A percentile compares a stretch with the other conserved stretches of the same genome.
These are phyloP conservation scores for Cyberlindnera xishuangbannaensis DNA, from an alignment of 805 yeast genomes.

Conservation along the genomic window DNA sequence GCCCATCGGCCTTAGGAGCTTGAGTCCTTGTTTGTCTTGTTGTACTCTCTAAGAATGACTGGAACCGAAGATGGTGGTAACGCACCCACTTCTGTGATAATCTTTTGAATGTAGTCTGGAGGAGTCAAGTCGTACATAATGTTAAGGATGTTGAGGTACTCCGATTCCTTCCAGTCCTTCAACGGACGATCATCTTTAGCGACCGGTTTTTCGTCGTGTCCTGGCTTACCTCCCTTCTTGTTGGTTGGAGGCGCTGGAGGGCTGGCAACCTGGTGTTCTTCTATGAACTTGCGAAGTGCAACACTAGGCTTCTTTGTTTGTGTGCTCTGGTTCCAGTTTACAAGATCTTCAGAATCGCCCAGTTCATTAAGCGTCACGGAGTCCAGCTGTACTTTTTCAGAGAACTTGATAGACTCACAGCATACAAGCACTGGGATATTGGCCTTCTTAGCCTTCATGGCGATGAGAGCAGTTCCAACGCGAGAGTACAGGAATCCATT, in stretches of 20 bases:
- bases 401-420: slow-evolving; percentile 90
- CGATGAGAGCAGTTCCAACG: slow-evolving; percentile 90
- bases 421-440: slow-evolving; percentile 93
- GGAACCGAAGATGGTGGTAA: slow-evolving; percentile 98
- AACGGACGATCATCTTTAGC: slow-evolving; percentile 37
- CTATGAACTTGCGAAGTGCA: slow-evolving; percentile 58
- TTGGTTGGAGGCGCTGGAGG: slow-evolving; percentile 20
- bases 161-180: slow-evolving; percentile 57
- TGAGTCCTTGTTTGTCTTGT: slow-evolving; percentile 26
- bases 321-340: slow-evolving; percentile 36
- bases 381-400: slow-evolving; percentile 93
- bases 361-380: slow-evolving; percentile 93
- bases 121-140: slow-evolving; percentile 93
- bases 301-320: slow-evolving; percentile 42
- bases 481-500: slow-evolving; percentile 91
- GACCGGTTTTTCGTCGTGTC: slow-evolving; percentile 22
- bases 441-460: slow-evolving; percentile 83
- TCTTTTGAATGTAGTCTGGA: slow-evolving; percentile 87
- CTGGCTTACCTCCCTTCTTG: slow-evolving; percentile 23
- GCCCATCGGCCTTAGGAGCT: too few species aligned
- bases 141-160: slow-evolving; percentile 66
- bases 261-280: slow-evolving; percentile 29
- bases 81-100: slow-evolving; percentile 93
- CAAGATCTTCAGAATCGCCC: slow-evolving; percentile 70
- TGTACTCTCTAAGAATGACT: slow-evolving; percentile 90